These are phyloP conservation scores for Solanum hybrid DNA, from an alignment of 305 asterid species.

Conservation along the genomic window DNA sequence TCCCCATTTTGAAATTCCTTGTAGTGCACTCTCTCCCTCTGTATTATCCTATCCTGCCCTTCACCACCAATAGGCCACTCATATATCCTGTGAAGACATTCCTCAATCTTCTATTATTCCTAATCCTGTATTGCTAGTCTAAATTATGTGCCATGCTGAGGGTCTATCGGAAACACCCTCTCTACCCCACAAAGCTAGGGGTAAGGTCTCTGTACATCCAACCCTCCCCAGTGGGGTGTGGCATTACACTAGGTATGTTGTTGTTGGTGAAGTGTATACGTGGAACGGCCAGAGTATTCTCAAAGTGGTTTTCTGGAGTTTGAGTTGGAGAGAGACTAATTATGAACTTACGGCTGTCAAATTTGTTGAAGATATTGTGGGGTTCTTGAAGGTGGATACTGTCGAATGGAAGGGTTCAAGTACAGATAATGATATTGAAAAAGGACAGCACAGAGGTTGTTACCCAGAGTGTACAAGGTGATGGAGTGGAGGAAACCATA, in stretches of 20 bases:
- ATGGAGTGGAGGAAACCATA: not conserved
- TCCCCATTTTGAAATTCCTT: not conserved
- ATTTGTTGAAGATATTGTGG: slow-evolving; percentile 5
- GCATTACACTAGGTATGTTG: not conserved
- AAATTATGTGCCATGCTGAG: not conserved
- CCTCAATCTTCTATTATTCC: not conserved
- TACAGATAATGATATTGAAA: slow-evolving; percentile 5
- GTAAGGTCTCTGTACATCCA: not conserved
- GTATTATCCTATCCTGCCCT: not conserved
- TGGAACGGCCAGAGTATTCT: not conserved
- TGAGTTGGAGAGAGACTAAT: slow-evolving; percentile 12
- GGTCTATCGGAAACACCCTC: not conserved
- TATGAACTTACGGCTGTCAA: not conserved
- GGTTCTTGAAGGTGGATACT: not conserved
- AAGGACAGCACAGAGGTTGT: not conserved
- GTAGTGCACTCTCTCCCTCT: not conserved
- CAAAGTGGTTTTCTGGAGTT: slow-evolving; percentile 12
- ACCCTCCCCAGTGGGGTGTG: not conserved
- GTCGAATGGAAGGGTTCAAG: not conserved
- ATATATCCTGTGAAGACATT: not conserved
- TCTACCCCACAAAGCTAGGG: not conserved
- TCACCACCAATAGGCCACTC: not conserved
- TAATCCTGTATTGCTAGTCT: not conserved
- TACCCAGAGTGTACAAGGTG: not conserved
- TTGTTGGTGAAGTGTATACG: not conserved